These are phyloP conservation scores for Corchorus capsularis DNA, from an alignment of 345 rosid species.

Conservation along the genomic window DNA sequence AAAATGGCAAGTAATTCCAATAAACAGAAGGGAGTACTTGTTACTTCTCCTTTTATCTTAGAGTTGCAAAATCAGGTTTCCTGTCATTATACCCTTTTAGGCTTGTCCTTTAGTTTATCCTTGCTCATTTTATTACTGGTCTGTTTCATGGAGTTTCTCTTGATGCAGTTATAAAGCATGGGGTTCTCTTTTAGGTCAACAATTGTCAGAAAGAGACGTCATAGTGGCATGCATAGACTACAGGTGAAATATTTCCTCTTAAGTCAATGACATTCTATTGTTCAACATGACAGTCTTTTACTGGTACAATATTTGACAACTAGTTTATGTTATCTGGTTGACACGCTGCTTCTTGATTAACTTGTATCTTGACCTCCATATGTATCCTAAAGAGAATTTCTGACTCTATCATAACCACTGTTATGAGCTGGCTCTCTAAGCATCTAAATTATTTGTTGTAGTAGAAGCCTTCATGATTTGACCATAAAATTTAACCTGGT, in stretches of 20 bases:
- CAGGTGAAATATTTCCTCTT: constrained; percentile 50
- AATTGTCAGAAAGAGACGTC: constrained; percentile 85
- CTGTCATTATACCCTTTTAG: neutral
- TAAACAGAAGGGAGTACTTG: neutral
- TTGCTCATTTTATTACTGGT: constrained; percentile 6
- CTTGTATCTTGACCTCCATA: neutral
- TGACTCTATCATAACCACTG: neutral
- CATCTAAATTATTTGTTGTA: neutral
- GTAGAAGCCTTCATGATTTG: constrained; percentile 8
- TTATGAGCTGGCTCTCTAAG: neutral
- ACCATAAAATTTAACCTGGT: neutral
- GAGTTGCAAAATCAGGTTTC: neutral
- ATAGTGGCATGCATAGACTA: constrained; percentile 98
- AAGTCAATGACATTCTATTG: constrained; percentile 5
- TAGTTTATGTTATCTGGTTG: neutral
- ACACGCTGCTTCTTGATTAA: neutral
- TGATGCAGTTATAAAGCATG: constrained; percentile 91
- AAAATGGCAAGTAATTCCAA: neutral
- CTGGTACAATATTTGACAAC: neutral
- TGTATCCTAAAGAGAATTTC: neutral
- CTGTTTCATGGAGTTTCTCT: constrained; percentile 26
- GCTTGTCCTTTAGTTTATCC: neutral
- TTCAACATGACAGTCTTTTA: neutral
- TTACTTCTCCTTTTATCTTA: neutral
- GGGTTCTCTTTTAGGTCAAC: constrained; percentile 97